A percentile compares a stretch with the other conserved stretches of the same genome.
Conservation (phyloP, 805 yeast species). For the Blastobotrys chiropterorum region DNA sequence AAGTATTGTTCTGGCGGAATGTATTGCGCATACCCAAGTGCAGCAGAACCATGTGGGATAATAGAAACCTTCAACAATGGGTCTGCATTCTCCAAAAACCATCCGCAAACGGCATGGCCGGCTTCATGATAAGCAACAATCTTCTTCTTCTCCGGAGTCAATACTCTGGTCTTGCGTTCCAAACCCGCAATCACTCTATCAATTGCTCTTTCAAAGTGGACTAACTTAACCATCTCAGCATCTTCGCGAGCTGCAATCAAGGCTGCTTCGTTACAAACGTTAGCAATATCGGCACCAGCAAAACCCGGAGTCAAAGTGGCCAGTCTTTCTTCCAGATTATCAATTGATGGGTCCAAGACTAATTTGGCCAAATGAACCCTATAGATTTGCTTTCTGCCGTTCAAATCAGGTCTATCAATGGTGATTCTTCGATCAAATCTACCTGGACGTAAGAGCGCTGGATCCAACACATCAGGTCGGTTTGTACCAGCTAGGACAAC, state of each 20-base stretch:
- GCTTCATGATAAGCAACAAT: constrained; percentile 95
- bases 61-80: constrained; percentile 90
- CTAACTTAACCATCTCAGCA: constrained; percentile 52
- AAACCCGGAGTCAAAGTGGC: constrained; percentile 94
- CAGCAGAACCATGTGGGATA: constrained; percentile 92
- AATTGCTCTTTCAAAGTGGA: constrained; percentile 85
- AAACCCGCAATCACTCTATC: constrained; percentile 95
- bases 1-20: constrained; percentile 85
- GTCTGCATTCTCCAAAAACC: constrained; percentile 84
- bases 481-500: constrained; percentile 95
- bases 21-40: constrained; percentile 93
- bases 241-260: constrained; percentile 81
- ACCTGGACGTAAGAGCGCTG: constrained; percentile 89
- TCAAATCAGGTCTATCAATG: constrained; percentile 81
- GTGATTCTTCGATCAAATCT: constrained; percentile 87
- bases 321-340: constrained; percentile 62
- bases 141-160: constrained; percentile 73
- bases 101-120: constrained; percentile 94
- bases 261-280: constrained; percentile 92
- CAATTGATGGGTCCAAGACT: constrained; percentile 36
- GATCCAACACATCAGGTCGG: constrained; percentile 84
- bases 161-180: constrained; percentile 74
- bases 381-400: constrained; percentile 83
- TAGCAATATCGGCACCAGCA: constrained; percentile 94
- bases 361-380: constrained; percentile 68